Evolutionary conservation across 1,284 basidiomycete species (phyloP).

Genomic region (Lentinula novae-zelandiae): DNA sequence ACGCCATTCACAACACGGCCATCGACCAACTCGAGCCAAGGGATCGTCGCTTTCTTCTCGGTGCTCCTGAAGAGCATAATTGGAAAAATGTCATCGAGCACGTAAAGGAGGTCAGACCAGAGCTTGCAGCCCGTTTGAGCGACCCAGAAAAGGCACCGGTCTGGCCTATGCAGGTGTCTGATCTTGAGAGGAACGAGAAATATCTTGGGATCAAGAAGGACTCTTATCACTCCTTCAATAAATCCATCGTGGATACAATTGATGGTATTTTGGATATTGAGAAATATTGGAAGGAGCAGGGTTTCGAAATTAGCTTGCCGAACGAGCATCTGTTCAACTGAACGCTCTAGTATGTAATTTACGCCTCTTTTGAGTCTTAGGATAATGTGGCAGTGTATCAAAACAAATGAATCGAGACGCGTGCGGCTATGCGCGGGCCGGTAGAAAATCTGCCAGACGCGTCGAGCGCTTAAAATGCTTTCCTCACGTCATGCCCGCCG

Average conservation of each 20-base stretch:
- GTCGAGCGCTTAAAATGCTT: background rate
- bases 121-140: background rate
- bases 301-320: background rate
- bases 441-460: background rate
- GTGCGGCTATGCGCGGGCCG: background rate
- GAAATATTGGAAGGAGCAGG: constrained; percentile 4
- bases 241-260: background rate
- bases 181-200: constrained; percentile 4
- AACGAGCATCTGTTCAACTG: constrained; percentile 4
- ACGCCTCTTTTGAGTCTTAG: too few relatives aligned
- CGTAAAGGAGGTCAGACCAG: background rate
- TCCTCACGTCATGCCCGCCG: background rate
- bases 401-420: too few relatives aligned
- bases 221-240: background rate
- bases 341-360: background rate
- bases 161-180: constrained; percentile 5
- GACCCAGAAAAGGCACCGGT: background rate
- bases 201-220: constrained; percentile 7
- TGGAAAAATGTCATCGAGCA: constrained; percentile 1
- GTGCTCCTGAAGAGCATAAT: constrained; percentile 3
- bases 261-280: background rate
- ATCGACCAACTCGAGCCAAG: background rate
- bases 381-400: too few relatives aligned
- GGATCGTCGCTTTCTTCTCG: constrained; percentile 4
- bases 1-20: constrained; percentile 1